A percentile compares a stretch with the other conserved stretches of the same genome.
Conservation (phyloP, 768 basidiomycete genomes). For the Rhizopogon salebrosus region DNA sequence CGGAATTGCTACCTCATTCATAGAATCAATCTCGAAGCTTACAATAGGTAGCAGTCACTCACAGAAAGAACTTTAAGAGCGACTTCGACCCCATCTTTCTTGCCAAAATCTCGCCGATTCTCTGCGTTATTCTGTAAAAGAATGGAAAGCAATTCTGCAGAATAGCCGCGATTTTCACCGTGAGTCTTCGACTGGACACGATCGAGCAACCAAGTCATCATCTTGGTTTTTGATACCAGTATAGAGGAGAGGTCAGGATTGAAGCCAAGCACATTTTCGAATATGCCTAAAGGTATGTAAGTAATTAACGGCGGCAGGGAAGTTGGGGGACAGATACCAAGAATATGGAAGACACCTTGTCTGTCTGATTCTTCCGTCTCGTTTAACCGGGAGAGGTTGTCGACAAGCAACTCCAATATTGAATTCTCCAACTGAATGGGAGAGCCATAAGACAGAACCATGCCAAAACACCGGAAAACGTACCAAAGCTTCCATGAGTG, state of each 20-base stretch:
- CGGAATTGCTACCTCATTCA: constrained; percentile 68
- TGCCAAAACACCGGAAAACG: constrained; percentile 22
- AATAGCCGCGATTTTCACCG: constrained; percentile 90
- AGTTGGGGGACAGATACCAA: constrained; percentile 44
- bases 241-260: constrained; percentile 68
- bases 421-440: constrained; percentile 68
- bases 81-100: constrained; percentile 74
- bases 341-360: constrained; percentile 88
- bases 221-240: constrained; percentile 68
- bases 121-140: constrained; percentile 69
- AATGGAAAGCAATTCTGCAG: constrained; percentile 91
- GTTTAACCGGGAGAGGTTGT: constrained; percentile 84
- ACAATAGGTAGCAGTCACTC: constrained; percentile 25
- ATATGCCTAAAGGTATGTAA: constrained; percentile 53
- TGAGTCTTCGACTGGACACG: constrained; percentile 69
- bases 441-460: constrained; percentile 3
- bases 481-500: constrained; percentile 74
- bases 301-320: background rate
- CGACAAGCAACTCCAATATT: constrained; percentile 81
- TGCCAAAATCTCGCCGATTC: constrained; percentile 66
- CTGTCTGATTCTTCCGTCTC: constrained; percentile 87
- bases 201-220: constrained; percentile 75
- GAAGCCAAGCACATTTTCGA: constrained; percentile 89
- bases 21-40: constrained; percentile 9
- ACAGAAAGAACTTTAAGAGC: constrained; percentile 78